Base-by-base conservation (phyloP, 2,329 filamentous ascomycete species). In the Neofusicoccum ribis region DNA sequence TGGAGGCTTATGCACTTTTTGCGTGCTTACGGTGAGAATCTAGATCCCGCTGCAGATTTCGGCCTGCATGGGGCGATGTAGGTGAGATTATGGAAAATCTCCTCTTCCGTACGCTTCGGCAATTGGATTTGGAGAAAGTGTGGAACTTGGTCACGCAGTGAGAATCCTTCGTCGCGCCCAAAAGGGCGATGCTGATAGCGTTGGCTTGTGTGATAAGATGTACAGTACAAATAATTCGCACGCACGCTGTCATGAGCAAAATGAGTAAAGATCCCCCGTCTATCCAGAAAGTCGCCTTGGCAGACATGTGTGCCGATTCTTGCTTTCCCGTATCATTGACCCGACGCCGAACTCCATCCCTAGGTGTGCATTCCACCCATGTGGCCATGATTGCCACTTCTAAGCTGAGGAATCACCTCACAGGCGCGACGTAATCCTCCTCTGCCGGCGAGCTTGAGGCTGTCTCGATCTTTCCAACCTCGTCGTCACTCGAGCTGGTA, bases 391-490 rank as follows among this genome's bases (percentile, higher is more conserved):
- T 15, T 34, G 15, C 43, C 56, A 37, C 39, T 37, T 20, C 11
- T 34, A 37, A 36, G 56, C 56, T 37, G 43, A 41, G 20, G 17
- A 14, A 60, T 62, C 59, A 62, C 47, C 59, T 50, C 36, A 62
- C 59, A 50, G 46, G 59, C 12, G 44, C 59, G 34, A 51, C 52
- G 34, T 64, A 64, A 31, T 49, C 51, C 12, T 64, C 62, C 27
- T 64, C 63, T 9, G 52, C 51, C 23, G 44, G 51, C 31, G 41
- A 56, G 52, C 43, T 64, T 39, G 63, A 49, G n/a, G 51, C 51
- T 20, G 63, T 64, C n/a, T 49, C 51, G 41, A 64, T 37, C 51
- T 64, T 64, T 15, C 61, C 61, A 64, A 54, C 34, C 39, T 56
- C 54, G 23, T 59, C 63, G 20, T 65, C 63, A 52, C 63, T 65